Conservation (phyloP, 768 basidiomycete species). For the Xerocomellus intermedius region DNA sequence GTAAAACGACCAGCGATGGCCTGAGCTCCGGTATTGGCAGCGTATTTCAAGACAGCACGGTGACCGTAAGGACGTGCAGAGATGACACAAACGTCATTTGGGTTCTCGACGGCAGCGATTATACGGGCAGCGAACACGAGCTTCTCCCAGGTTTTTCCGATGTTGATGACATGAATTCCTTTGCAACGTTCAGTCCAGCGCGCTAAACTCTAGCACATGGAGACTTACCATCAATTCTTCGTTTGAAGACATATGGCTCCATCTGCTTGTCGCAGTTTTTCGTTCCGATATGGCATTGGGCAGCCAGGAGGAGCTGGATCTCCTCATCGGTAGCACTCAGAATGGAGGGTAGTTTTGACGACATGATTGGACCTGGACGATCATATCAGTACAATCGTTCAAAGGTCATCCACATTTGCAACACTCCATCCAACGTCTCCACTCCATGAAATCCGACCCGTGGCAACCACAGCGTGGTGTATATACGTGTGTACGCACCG, state of each 20-base stretch:
- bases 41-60: constrained; percentile 98
- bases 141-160: constrained; percentile 99
- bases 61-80: constrained; percentile 98
- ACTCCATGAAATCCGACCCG: constrained; percentile 2
- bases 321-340: constrained; percentile 97
- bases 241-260: constrained; percentile 97
- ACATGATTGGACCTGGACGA: constrained; percentile 42
- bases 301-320: constrained; percentile 91
- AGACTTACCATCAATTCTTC: constrained; percentile 86
- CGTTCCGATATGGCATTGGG: constrained; percentile 94
- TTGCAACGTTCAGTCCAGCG: constrained; percentile 17
- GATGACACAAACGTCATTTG: constrained; percentile 96
- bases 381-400: constrained; percentile 27
- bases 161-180: constrained; percentile 97
- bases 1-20: constrained; percentile 99
- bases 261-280: constrained; percentile 99
- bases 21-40: constrained; percentile 96
- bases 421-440: constrained; percentile 37
- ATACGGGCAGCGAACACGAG: constrained; percentile 96
- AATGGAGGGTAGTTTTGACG: constrained; percentile 92
- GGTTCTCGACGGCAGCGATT: constrained; percentile 97
- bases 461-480: constrained; percentile 3
- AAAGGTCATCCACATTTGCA: constrained; percentile 29
- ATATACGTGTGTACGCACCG: constrained; percentile 37
- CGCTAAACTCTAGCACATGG: neutral